Evolutionary conservation across 768 basidiomycete genomes (phyloP), one percentile per base, ranked within the genome.

Genomic region (Suillus subalutaceus): DNA sequence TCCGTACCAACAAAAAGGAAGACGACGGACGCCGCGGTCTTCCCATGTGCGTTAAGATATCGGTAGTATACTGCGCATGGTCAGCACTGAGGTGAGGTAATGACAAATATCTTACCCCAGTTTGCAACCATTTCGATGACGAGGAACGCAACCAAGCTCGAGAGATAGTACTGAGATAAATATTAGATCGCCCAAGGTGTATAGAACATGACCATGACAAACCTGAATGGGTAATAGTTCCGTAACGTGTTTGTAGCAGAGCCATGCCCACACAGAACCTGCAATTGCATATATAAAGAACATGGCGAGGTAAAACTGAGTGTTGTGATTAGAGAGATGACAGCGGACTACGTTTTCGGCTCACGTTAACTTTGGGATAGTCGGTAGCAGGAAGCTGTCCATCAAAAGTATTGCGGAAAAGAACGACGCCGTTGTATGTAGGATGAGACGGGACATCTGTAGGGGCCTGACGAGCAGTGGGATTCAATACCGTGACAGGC

Each of bases 331-430:
- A 63, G 48, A 70, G 30, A 58, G 5, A 30, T 32, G 59, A 41
- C 16, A 18, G 13, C 41, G 18, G 41, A 60, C 41, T 20, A 20
- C 18, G 10, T 32, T 20, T 50, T 16, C 10, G 41, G 77, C 93
- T 72, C 76, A 97, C 96, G 65, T 88, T 90, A 75, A 99, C 93
- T 88, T 99, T 99, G 13, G 97, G 97, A 77, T 98, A 97, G 75
- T 99, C 97, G 6, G 92, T 86, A 7, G 96, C 96, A 15, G 97
- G 87, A 26, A 99, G 83, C 74, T 92, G 87, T 23, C 97, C 97
- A 35, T 90, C 82, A 73, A 98, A 98, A 2, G 84, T 87, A 77
- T 97, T 98, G 71, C 84, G 85, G 83, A 99, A 99, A 56, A 92
- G 80, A 44, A 98, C 91, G 41, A 81, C 79, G 16, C 95, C 96